Evolutionary conservation across 768 basidiomycete genomes (phyloP), one percentile per base, ranked within the genome.

Genomic region (Porphyrellus cyaneotinctus): DNA sequence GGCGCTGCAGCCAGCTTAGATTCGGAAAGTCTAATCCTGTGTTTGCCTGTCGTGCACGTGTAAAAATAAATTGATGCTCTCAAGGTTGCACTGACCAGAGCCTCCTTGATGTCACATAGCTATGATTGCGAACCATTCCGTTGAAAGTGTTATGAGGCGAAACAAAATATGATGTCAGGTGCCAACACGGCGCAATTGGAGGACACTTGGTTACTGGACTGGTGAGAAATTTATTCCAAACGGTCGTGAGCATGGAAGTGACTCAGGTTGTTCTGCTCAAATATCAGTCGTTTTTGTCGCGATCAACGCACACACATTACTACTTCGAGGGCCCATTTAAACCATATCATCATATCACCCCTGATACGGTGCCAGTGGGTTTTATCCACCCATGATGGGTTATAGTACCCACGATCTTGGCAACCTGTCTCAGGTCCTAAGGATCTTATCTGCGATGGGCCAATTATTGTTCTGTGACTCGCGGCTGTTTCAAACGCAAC

Each of bases 281-380:
- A 2, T n/a, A 33, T 42, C 32, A 51, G 18, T 46, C n/a, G 3
- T 44, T 41, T 43, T 24, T 41, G 1, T 20, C 37, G 32, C 18
- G 26, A 9, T n/a, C 18, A 36, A 17, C 20, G 4, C 39, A 52
- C 54, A 10, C 15, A 56, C 60, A 75, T 28, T 28, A 28, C 75
- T 2, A 64, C 63, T 64, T 78, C 74, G 13, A 68, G 66, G 6
- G 55, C 58, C 23, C 78, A 68, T 52, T 74, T 69, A 14, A n/a
- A n/a, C n/a, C n/a, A 80, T 64, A 7, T 73, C 74, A 59, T 78
- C 79, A 60, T 78, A 80, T 35, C 70, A 58, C 3, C 72, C 74
- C 58, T 81, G 78, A 58, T 80, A 84, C 9, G 74, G 26, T 28
- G 26, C 26, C 73, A 0, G 71, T 75, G 1, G 77, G 81, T 62